Base-by-base conservation (phyloP, 2,329 filamentous ascomycete genomes). In the Chaetoscypha palmicola region DNA sequence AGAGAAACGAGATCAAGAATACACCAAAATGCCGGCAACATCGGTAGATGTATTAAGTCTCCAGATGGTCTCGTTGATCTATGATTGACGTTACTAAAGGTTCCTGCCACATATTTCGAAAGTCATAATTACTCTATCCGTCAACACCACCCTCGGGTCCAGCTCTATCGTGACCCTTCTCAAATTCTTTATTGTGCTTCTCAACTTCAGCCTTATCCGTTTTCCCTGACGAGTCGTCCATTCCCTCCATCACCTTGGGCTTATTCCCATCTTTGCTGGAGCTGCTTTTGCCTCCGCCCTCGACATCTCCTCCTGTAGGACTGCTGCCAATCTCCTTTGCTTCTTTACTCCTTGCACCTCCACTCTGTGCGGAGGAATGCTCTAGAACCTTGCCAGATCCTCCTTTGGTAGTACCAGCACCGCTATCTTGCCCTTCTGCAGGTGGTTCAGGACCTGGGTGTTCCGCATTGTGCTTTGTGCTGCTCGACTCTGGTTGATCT, bases 171-270 rank as follows among this genome's bases (percentile, higher is more conserved):
- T 79, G 71, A 49, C 70, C 71, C 53, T 68, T 57, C 37, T 72
- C 72, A 58, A 81, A 80, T 1, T 80, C 74, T 50, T 49, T 50
- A 47, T 81, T 81, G 56, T 81, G 77, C 61, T 68, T 58, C 41
- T 77, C 69, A 12, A 80, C 77, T 61, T 80, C 76, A 33, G 64
- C 64, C 59, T 72, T 66, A 8, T 78, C 73, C 57, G 73, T 73
- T 45, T 71, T 62, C 41, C 45, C 53, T 3, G 41, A 36, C 20
- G 53, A 50, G 31, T 64, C 56, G 22, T 42, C 36, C 16, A 43
- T 28, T 4, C 48, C 42, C 20, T 39, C 21, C 28, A 46, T 26
- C 10, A 56, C 47, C 36, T 51, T 53, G 3, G 56, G 51, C 19
- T 43, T 42, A 11, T 39, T 22, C 12, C 45, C 47, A 22, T 55